phyloP scores from a whole-genome alignment of 140 eudicot species.

The Ambrosia hybrid region DNA sequence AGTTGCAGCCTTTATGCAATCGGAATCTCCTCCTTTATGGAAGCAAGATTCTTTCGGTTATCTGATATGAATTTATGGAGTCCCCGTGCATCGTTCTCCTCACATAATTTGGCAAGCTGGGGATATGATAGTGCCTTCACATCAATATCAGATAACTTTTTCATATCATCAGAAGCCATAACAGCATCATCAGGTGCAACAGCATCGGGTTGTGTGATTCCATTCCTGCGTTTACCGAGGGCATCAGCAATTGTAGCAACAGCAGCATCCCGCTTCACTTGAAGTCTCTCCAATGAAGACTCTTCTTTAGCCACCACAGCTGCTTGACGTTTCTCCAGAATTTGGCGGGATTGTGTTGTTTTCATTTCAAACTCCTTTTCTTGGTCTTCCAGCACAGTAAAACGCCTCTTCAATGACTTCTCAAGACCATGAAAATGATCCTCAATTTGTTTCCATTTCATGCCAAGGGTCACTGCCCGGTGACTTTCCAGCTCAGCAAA shows the following conservation, averaged over 20 bases:
- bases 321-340: conserved; percentile 65
- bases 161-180: conserved; percentile 24
- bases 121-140: conserved; percentile 55
- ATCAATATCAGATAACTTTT: conserved; percentile 32
- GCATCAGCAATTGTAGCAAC: conserved; percentile 54
- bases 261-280: conserved; percentile 80
- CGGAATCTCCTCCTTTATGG: conserved; percentile 71
- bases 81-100: conserved; percentile 62
- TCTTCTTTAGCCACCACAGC: conserved; percentile 67
- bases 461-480: conserved; percentile 63
- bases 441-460: conserved; percentile 84
- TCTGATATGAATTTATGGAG: conserved; percentile 81
- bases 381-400: conserved; percentile 70
- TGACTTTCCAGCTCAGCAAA: conserved; percentile 88
- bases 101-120: conserved; percentile 60
- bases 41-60: conserved; percentile 80
- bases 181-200: too few relatives aligned
- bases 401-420: conserved; percentile 80
- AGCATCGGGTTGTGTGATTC: conserved; percentile 43
- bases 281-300: conserved; percentile 59
- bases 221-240: conserved; percentile 45
- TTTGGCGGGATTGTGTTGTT: conserved; percentile 47
- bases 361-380: conserved; percentile 69
- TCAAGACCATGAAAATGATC: conserved; percentile 87
- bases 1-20: conserved; percentile 73